These are phyloP conservation scores for Pogostemon cablin DNA, from an alignment of 257 asterid genomes.

Conservation along the genomic window DNA sequence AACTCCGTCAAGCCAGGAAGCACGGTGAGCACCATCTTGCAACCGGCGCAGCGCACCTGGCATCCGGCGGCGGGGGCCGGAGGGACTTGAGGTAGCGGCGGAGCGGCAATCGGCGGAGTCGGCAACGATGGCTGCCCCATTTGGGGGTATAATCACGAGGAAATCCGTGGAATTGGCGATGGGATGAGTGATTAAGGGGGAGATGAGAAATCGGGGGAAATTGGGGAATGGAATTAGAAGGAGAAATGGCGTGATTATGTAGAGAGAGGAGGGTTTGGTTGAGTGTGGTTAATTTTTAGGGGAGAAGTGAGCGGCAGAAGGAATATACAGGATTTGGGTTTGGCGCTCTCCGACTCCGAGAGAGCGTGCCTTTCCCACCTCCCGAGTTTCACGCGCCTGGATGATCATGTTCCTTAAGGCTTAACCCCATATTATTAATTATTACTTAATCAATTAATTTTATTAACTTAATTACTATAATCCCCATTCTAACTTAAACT, in stretches of 20 bases:
- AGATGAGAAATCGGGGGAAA: slow-evolving; percentile 34
- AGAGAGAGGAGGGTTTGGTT: slow-evolving; percentile 40
- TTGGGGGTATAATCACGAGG: slow-evolving; percentile 11
- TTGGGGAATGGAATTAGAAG: slow-evolving; percentile 23
- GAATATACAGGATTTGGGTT: slow-evolving; percentile 43
- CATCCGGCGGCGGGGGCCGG: slow-evolving; percentile 48
- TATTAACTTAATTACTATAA: no score
- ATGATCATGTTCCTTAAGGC: no score
- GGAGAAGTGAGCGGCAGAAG: slow-evolving; percentile 46
- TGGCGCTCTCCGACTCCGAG: slow-evolving; percentile 41
- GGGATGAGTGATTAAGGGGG: slow-evolving; percentile 29
- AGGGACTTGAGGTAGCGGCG: slow-evolving; percentile 45
- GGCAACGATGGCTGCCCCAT: slow-evolving; percentile 87
- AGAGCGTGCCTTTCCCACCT: slow-evolving; percentile 27
- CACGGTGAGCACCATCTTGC: slow-evolving; percentile 84
- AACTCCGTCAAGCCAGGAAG: slow-evolving; percentile 74
- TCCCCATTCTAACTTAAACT: no score
- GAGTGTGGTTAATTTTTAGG: slow-evolving; percentile 27
- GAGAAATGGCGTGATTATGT: slow-evolving; percentile 29
- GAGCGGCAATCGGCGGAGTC: slow-evolving; percentile 59
- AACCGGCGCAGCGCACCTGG: slow-evolving; percentile 97
- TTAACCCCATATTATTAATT: no score
- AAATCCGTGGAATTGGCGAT: slow-evolving; percentile 21
- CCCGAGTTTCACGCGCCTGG: slow-evolving; percentile 21
- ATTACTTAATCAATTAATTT: no score